Base-by-base conservation (phyloP, 257 asterid species). In the Fraxinus americana region DNA sequence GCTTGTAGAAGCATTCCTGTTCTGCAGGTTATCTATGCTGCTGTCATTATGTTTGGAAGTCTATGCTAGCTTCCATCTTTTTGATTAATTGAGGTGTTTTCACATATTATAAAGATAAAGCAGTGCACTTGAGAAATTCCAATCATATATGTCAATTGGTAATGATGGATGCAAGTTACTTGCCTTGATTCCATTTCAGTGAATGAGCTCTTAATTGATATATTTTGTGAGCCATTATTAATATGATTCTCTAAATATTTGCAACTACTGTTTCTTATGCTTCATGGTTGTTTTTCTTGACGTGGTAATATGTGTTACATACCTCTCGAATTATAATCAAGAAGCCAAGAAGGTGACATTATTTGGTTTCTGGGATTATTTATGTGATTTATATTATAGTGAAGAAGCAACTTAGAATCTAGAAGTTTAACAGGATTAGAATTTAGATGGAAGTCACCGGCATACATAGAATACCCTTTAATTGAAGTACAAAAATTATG, bases 241-340 rank as follows among this genome's bases (percentile, higher is more conserved):
- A 54, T 23, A 4, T 36, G 32, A 27, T 29, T 73, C 17, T 13
- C 7, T 74, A 67, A 39, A 67, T 39, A 59, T n/a, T 59, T 59
- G 29, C 72, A 38, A 73, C 38, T 75, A 30, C 29, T 77, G 70
- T 73, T 77, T 61, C 23, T 36, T 43, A 59, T 43, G 32, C 71
- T 52, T 29, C 72, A 73, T 14, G 23, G 5, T 71, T 43, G 63
- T 52, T 78, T 34, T 52, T 6, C 29, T 74, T 7, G 4, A 36
- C 41, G 25, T 73, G 59, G 41, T 14, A 54, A 52, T 66, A 67
- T 21, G 45, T 43, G 39, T 76, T 54, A 10, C 68, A 35, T n/a
- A n/a, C n/a, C n/a, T 21, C 63, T 52, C 21, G 12, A 59, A 59
- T 59, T 59, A 23, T 59, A 7, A 23, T 6, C 12, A 57, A 57